phyloP scores from a whole-genome alignment of 169 alveolate genomes.

The Eimeria praecox region DNA sequence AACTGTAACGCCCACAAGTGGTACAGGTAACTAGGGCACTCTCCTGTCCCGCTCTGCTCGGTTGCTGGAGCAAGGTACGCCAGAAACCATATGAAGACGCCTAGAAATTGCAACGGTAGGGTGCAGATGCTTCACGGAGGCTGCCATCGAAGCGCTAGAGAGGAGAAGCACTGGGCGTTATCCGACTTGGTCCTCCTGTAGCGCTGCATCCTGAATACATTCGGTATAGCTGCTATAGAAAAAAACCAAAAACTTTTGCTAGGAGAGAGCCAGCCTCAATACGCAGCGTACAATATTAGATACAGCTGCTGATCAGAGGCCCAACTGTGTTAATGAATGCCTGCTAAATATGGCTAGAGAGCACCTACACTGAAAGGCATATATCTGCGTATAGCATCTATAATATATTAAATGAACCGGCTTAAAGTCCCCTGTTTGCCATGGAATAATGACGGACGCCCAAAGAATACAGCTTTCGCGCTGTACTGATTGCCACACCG shows the following conservation, averaged over 20 bases:
- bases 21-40: neutral
- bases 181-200: neutral
- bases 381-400: neutral
- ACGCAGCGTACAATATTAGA: neutral
- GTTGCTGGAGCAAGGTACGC: neutral
- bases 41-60: neutral
- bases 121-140: too few species aligned
- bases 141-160: neutral
- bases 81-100: neutral
- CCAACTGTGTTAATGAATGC: neutral
- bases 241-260: neutral
- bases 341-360: neutral
- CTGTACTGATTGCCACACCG: neutral
- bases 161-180: neutral
- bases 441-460: neutral
- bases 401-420: neutral
- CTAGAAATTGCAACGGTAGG: too few species aligned
- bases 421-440: neutral
- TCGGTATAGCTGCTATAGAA: neutral
- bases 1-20: neutral
- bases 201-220: neutral
- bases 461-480: neutral
- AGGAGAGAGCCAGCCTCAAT: neutral
- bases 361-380: neutral
- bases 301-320: neutral